Conservation (phyloP, 2,329 filamentous ascomycete species). For the Claviceps pusilla region DNA sequence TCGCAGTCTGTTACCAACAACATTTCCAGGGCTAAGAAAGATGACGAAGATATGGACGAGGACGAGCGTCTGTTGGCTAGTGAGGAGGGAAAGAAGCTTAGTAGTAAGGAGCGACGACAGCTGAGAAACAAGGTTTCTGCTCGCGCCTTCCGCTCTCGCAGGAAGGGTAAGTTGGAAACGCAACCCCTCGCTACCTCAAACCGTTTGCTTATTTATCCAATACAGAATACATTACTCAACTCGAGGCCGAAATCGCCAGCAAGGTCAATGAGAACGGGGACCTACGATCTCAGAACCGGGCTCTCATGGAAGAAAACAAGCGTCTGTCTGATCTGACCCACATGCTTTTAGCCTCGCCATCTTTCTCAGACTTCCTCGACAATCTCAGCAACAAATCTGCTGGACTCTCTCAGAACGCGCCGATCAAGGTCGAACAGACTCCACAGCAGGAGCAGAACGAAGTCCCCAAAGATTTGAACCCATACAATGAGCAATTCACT, state of each 20-base stretch:
- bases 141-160: conserved; percentile 88
- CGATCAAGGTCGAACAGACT: conserved; percentile 22
- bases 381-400: conserved; percentile 48
- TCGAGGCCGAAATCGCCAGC: conserved; percentile 73
- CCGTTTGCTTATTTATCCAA: background rate
- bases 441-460: conserved; percentile 29
- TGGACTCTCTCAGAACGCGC: conserved; percentile 23
- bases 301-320: conserved; percentile 72
- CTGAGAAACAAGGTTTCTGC: conserved; percentile 98
- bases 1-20: conserved; percentile 42
- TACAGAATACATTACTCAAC: conserved; percentile 87
- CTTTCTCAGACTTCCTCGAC: conserved; percentile 70
- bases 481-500: conserved; percentile 39
- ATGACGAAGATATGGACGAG: conserved; percentile 97
- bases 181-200: background rate
- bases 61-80: conserved; percentile 88
- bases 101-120: conserved; percentile 89
- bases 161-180: conserved; percentile 61
- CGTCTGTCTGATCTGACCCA: conserved; percentile 64
- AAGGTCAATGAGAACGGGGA: conserved; percentile 76
- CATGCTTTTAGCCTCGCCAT: conserved; percentile 65
- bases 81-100: conserved; percentile 98
- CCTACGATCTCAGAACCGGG: conserved; percentile 65
- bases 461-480: conserved; percentile 51
- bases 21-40: conserved; percentile 66